Evolutionary conservation across 2,329 filamentous ascomycete species (phyloP).

Genomic region (Bipolaris victoriae): DNA sequence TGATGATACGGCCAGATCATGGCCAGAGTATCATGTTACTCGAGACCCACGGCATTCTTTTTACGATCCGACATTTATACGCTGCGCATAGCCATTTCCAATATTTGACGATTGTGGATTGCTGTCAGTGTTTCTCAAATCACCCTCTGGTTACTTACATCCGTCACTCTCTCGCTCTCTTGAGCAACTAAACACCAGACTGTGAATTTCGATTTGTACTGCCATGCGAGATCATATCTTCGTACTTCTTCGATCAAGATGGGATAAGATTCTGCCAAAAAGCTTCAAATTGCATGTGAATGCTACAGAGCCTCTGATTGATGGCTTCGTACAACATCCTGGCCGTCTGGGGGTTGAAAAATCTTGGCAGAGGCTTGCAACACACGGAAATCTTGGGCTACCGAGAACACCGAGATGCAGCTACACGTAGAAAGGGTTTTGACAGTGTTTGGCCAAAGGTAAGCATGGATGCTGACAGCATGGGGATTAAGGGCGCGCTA

Average conservation of each 20-base stretch:
- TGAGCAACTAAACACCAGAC: too few species aligned
- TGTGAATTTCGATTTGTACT: neutral
- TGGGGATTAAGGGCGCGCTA: neutral
- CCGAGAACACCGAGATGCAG: neutral
- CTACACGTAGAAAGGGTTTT: neutral
- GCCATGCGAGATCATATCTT: neutral
- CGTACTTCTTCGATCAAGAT: neutral
- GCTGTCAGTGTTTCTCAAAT: neutral
- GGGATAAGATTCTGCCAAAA: neutral
- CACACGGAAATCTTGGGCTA: neutral
- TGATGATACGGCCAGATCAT: constrained; percentile 4
- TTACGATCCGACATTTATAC: neutral
- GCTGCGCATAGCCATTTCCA: neutral
- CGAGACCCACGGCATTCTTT: constrained; percentile 12
- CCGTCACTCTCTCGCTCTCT: too few species aligned
- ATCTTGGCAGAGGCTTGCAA: neutral
- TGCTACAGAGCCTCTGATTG: neutral
- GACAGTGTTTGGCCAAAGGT: neutral
- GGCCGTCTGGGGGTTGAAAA: neutral
- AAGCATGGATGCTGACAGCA: neutral
- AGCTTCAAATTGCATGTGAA: neutral
- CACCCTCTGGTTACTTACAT: neutral
- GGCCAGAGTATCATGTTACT: constrained; percentile 13
- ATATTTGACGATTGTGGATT: too few species aligned
- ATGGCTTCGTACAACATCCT: neutral